phyloP scores from a whole-genome alignment of 805 yeast genomes.

The Yarrowia deformans region DNA sequence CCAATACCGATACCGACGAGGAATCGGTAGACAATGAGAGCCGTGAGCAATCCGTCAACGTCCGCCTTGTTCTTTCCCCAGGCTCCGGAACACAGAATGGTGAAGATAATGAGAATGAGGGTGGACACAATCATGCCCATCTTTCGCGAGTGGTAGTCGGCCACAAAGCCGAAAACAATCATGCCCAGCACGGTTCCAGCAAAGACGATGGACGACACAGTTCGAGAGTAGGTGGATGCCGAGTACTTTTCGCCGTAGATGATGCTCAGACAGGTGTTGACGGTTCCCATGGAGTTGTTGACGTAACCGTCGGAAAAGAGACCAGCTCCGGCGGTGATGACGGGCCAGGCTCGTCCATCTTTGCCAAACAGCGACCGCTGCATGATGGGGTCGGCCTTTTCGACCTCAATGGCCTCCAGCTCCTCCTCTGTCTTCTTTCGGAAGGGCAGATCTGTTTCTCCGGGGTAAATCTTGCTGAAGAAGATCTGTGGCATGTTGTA shows the following conservation, averaged over 20 bases:
- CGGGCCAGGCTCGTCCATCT: slow-evolving; percentile 59
- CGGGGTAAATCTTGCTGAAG: slow-evolving; percentile 33
- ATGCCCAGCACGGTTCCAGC: slow-evolving; percentile 93
- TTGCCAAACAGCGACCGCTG: slow-evolving; percentile 29
- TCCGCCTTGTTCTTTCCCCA: slow-evolving; percentile 72
- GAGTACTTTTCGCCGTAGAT: slow-evolving; percentile 72
- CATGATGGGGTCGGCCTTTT: neutral
- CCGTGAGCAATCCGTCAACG: slow-evolving; percentile 79
- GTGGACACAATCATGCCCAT: slow-evolving; percentile 84
- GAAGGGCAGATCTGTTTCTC: slow-evolving; percentile 17
- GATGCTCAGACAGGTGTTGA: slow-evolving; percentile 68
- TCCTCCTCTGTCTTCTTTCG: slow-evolving; percentile 8
- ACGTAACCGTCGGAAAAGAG: slow-evolving; percentile 93
- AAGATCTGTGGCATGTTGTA: slow-evolving; percentile 9
- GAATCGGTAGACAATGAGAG: slow-evolving; percentile 83
- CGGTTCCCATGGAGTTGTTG: slow-evolving; percentile 82
- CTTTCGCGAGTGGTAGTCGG: slow-evolving; percentile 83
- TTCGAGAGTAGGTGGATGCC: slow-evolving; percentile 72
- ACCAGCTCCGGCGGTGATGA: slow-evolving; percentile 89
- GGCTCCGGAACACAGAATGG: slow-evolving; percentile 80
- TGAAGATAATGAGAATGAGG: slow-evolving; percentile 72
- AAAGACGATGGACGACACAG: slow-evolving; percentile 86
- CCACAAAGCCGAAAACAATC: slow-evolving; percentile 76
- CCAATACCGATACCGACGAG: slow-evolving; percentile 93
- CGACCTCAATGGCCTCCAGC: slow-evolving; percentile 1